Evolutionary conservation across 345 rosid genomes (phyloP).

Genomic region (Lepidium aucheri): DNA sequence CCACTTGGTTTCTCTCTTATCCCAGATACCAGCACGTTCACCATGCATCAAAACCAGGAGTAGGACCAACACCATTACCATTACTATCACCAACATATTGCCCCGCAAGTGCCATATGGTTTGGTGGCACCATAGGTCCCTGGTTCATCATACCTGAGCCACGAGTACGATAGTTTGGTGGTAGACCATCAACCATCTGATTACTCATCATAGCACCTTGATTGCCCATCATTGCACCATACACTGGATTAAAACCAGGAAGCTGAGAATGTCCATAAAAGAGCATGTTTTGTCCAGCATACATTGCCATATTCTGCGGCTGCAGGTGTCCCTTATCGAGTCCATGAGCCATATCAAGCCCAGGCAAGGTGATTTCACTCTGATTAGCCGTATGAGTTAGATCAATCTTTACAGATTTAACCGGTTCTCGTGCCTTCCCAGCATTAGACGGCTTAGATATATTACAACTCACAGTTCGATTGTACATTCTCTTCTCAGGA

Average conservation of each 20-base stretch:
- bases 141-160: constrained; percentile 27
- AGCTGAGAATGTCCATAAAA: constrained; percentile 20
- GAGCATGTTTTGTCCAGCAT: constrained; percentile 19
- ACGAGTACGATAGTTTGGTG: constrained; percentile 18
- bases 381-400: constrained; percentile 10
- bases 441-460: too few relatives aligned
- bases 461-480: too few relatives aligned
- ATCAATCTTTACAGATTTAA: constrained; percentile 29
- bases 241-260: constrained; percentile 26
- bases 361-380: constrained; percentile 16
- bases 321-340: constrained; percentile 10
- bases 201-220: constrained; percentile 14
- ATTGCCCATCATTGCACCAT: constrained; percentile 18
- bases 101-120: constrained; percentile 22
- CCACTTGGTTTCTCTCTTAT: constrained; percentile 15
- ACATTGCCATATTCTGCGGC: constrained; percentile 19
- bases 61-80: constrained; percentile 11
- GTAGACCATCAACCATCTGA: constrained; percentile 20
- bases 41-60: constrained; percentile 19
- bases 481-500: too few relatives aligned
- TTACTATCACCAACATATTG: constrained; percentile 16
- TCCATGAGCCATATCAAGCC: neutral
- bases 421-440: constrained; percentile 16
- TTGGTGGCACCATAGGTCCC: constrained; percentile 1
- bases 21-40: constrained; percentile 27